phyloP scores from a whole-genome alignment of 1,139 yeast species.

The Geotrichum klebahnii region DNA sequence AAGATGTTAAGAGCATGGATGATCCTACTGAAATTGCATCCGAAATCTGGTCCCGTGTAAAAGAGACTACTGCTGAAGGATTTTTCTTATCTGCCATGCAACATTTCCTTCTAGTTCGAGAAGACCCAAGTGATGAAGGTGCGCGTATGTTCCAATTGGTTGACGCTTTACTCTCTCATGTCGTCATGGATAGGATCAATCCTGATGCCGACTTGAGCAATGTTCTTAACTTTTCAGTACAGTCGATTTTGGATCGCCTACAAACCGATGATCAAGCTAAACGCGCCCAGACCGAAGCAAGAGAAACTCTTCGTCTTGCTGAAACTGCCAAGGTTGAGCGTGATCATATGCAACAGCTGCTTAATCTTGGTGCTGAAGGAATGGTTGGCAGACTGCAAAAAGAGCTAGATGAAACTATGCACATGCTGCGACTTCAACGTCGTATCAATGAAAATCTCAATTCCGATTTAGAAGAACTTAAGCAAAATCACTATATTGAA shows the following conservation, averaged over 20 bases:
- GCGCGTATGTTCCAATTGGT: constrained; percentile 69
- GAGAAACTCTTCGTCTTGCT: constrained; percentile 59
- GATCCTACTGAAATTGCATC: constrained; percentile 71
- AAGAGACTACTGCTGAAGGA: constrained; percentile 65
- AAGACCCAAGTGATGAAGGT: constrained; percentile 54
- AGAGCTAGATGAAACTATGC: constrained; percentile 71
- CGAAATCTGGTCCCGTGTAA: constrained; percentile 50
- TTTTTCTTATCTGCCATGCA: constrained; percentile 75
- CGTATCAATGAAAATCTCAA: constrained; percentile 61
- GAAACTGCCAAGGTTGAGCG: constrained; percentile 84
- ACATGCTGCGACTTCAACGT: constrained; percentile 62
- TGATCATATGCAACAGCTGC: constrained; percentile 68
- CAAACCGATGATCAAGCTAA: constrained; percentile 89
- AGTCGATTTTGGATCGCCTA: constrained; percentile 68
- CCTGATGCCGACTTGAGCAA: constrained; percentile 64
- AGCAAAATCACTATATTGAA: constrained; percentile 64
- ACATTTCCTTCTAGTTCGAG: constrained; percentile 60
- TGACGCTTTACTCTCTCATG: constrained; percentile 78
- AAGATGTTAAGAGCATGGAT: constrained; percentile 43
- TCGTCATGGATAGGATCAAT: constrained; percentile 52
- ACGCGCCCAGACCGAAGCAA: constrained; percentile 69
- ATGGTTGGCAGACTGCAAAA: constrained; percentile 64
- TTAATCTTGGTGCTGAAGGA: constrained; percentile 81
- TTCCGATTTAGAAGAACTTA: constrained; percentile 63
- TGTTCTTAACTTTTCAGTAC: constrained; percentile 79